Evolutionary conservation across 495 filamentous ascomycete species (phyloP).

Genomic region (Xylaria scruposa): DNA sequence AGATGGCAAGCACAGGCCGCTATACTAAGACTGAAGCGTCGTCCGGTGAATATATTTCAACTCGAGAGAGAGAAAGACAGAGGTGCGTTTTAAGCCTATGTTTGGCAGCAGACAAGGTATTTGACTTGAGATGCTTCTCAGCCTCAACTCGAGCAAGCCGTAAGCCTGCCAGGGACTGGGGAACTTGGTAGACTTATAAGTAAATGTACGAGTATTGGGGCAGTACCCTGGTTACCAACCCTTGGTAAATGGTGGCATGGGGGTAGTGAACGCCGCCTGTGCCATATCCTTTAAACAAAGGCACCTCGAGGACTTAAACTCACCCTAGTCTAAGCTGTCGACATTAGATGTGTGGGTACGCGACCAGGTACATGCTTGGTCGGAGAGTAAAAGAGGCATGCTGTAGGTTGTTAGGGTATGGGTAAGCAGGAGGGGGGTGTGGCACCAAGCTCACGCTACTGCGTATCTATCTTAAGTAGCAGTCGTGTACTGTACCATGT

Average conservation of each 20-base stretch:
- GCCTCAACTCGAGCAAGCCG: slow-evolving; percentile 37
- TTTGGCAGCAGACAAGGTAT: slow-evolving; percentile 36
- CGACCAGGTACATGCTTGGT: slow-evolving; percentile 22
- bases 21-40: slow-evolving; percentile 1
- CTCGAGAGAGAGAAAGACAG: slow-evolving; percentile 27
- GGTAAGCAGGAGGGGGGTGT: slow-evolving; percentile 27
- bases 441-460: slow-evolving; percentile 25
- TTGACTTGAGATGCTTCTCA: slow-evolving; percentile 42
- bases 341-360: slow-evolving; percentile 20
- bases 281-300: slow-evolving; percentile 15
- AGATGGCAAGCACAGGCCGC: slow-evolving; percentile 16
- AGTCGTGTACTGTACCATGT: neutral
- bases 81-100: slow-evolving; percentile 32
- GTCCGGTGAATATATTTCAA: slow-evolving; percentile 24
- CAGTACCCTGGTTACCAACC: slow-evolving; percentile 36
- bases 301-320: slow-evolving; percentile 25
- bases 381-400: slow-evolving; percentile 14
- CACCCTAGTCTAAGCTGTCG: slow-evolving; percentile 16
- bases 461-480: slow-evolving; percentile 26
- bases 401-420: slow-evolving; percentile 9
- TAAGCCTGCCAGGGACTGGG: slow-evolving; percentile 40
- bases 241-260: slow-evolving; percentile 9
- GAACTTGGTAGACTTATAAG: slow-evolving; percentile 43
- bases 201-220: slow-evolving; percentile 27
- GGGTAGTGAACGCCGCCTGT: slow-evolving; percentile 22